Percentiles rank a stretch among this genome's conserved stretches.
Conservation (phyloP, 441 rosid species). For the Corymbia calophylla region DNA sequence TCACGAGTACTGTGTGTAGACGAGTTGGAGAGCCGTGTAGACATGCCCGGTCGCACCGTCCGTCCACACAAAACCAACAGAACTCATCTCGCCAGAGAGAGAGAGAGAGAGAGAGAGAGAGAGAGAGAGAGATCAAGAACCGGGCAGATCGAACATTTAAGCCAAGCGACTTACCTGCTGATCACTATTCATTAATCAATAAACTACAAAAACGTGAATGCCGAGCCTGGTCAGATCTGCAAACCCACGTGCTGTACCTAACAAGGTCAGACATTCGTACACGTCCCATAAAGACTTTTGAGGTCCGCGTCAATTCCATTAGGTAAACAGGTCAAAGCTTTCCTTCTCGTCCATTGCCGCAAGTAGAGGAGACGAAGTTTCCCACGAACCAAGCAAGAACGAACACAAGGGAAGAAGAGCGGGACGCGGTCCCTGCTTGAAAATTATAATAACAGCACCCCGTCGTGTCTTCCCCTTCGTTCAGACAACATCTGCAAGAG, state of each 20-base stretch:
- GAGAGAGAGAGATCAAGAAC: not conserved
- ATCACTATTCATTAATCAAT: not conserved
- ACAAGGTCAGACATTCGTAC: not conserved
- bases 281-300: not conserved
- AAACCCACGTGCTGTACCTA: not conserved
- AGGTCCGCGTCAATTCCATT: not conserved
- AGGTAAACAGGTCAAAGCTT: not conserved
- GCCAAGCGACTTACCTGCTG: not conserved
- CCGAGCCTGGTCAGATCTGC: not conserved
- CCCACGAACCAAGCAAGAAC: not conserved
- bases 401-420: not conserved
- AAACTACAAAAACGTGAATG: not conserved
- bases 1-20: not conserved
- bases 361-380: not conserved
- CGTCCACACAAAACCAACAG: not conserved
- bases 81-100: not conserved
- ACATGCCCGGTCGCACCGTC: not conserved
- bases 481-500: not conserved
- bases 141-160: not conserved
- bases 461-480: not conserved
- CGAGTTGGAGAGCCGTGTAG: not conserved
- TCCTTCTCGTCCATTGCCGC: not conserved
- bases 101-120: not conserved
- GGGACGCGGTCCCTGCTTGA: not conserved
- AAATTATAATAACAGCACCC: not conserved